A percentile compares a stretch with the other conserved stretches of the same genome.
These are phyloP conservation scores for Fonsecaea monophora DNA, from an alignment of 2,329 filamentous ascomycete species.

Conservation along the genomic window DNA sequence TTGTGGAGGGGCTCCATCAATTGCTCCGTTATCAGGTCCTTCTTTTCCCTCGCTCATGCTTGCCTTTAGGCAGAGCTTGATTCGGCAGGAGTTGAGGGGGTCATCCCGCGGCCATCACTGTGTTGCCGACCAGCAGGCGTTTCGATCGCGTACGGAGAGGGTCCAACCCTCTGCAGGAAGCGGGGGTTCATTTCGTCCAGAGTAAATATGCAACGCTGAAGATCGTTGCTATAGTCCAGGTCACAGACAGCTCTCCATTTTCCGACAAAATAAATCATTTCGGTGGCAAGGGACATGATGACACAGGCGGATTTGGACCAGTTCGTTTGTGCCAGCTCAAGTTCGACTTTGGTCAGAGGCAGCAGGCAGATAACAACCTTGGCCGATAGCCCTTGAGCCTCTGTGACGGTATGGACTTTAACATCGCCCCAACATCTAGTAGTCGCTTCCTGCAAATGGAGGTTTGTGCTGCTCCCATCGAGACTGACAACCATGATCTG, in stretches of 20 bases:
- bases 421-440: background rate
- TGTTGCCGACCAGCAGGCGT: background rate
- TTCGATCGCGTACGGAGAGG: background rate
- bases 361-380: slow-evolving; percentile 7
- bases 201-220: background rate
- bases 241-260: slow-evolving; percentile 3
- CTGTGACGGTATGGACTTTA: background rate
- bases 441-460: background rate
- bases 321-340: background rate
- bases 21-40: too few species aligned
- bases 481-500: slow-evolving; percentile 1
- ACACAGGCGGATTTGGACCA: background rate
- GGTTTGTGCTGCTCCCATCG: background rate
- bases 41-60: too few species aligned
- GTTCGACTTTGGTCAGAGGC: background rate
- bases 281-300: slow-evolving; percentile 12
- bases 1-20: too few species aligned
- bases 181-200: slow-evolving; percentile 1
- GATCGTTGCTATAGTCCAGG: slow-evolving; percentile 1
- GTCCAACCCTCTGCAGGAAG: slow-evolving; percentile 5
- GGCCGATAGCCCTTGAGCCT: background rate
- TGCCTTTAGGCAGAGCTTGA: too few species aligned
- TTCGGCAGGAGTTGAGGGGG: too few species aligned
- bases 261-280: slow-evolving; percentile 5
- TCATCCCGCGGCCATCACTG: background rate